Evolutionary conservation across 202 grass and related monocot species (phyloP), one percentile per base, ranked within the genome.

Genomic region (Elaeis oleifera): DNA sequence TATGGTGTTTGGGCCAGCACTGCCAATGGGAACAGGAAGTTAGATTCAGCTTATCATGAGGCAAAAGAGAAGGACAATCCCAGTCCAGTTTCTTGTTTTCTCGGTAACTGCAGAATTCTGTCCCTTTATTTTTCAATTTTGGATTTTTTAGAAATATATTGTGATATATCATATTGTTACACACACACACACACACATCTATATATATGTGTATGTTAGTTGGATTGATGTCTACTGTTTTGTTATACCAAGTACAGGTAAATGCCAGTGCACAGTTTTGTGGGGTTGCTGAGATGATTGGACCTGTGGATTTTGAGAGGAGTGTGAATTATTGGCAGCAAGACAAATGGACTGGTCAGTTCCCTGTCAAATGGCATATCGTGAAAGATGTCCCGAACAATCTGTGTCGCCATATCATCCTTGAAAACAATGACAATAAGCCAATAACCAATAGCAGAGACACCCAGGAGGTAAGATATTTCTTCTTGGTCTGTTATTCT

Each of bases 1-100:
- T 90, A 90, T 64, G 75, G 31, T 80, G 87, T 90, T 63, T 90
- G 87, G 87, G 72, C 87, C 32, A 83, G 87, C 76, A 90, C 79
- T 76, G 53, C 60, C 51, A 71, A 71, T 4, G 87, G 87, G 25
- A 90, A 90, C 62, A 82, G 54, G 55, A 90, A 90, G 61, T 63
- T 90, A 52, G 82, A 90, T 80, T 79, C 82, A 32, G 76, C 78
- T 76, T 83, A 76, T 63, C 59, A 53, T 68, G 51, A 8, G 0
- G 76, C 79, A 50, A 79, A 76, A 73, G 76, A 73, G 60, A 79
- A 79, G 83, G 72, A 87, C 75, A 72, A 73, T 4, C 54, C 63
- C 58, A 85, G 61, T 57, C 82, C 79, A 18, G 63, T 90, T 85
- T 90, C 61, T 70, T 90, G 8, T 90, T 90, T 90, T 90, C 79